Evolutionary conservation across 164 flowering plant genomes (phyloP).

Genomic region (Taxillus chinensis): DNA sequence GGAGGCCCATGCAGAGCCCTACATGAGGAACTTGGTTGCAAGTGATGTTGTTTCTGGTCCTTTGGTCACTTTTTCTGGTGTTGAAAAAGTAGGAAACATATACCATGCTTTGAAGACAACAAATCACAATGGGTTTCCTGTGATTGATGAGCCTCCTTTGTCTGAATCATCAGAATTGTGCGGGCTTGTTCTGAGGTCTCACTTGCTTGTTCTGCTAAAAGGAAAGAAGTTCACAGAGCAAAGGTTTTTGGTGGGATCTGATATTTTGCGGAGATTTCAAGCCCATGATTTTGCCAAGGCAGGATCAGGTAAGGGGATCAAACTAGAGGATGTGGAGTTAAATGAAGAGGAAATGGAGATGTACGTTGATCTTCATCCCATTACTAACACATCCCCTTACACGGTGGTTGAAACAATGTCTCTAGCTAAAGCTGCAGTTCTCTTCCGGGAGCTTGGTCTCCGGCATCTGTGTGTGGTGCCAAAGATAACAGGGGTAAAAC

Average conservation of each 20-base stretch:
- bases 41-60: slow-evolving; percentile 83
- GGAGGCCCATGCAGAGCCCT: slow-evolving; percentile 91
- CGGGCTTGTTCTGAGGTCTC: slow-evolving; percentile 80
- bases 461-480: slow-evolving; percentile 87
- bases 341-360: slow-evolving; percentile 74
- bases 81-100: slow-evolving; percentile 72
- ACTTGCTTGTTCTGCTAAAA: slow-evolving; percentile 69
- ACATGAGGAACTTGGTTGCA: slow-evolving; percentile 80
- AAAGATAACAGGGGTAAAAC: slow-evolving; percentile 73
- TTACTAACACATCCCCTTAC: slow-evolving; percentile 84
- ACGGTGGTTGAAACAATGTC: slow-evolving; percentile 92
- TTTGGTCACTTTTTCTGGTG: slow-evolving; percentile 52
- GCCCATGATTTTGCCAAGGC: slow-evolving; percentile 85
- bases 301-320: slow-evolving; percentile 79
- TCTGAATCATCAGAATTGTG: slow-evolving; percentile 61
- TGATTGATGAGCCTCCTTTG: slow-evolving; percentile 81
- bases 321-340: slow-evolving; percentile 64
- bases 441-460: slow-evolving; percentile 73
- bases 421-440: slow-evolving; percentile 84
- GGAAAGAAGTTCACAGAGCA: slow-evolving; percentile 48
- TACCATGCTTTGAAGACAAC: slow-evolving; percentile 40
- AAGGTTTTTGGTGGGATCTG: slow-evolving; percentile 24
- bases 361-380: slow-evolving; percentile 94
- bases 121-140: slow-evolving; percentile 84
- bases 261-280: slow-evolving; percentile 32